A percentile compares a stretch with the other conserved stretches of the same genome.
Evolutionary conservation across 2,329 filamentous ascomycete genomes (phyloP).

Genomic region (Parafenestella ontariensis): DNA sequence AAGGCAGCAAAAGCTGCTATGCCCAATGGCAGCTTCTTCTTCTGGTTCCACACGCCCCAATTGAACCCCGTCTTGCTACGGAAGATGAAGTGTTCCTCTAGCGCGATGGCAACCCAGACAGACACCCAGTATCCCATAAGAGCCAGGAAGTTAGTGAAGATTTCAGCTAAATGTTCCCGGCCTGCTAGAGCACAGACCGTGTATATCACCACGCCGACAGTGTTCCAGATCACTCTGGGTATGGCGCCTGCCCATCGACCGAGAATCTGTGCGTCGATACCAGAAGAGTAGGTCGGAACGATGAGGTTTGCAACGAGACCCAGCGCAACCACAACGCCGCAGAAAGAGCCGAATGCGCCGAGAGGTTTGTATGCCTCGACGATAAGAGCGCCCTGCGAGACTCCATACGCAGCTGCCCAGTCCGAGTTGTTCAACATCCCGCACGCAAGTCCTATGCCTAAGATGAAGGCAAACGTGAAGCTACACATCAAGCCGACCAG

Average conservation of each 20-base stretch:
- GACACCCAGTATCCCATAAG: constrained; percentile 75
- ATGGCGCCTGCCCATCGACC: constrained; percentile 64
- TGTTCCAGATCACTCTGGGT: constrained; percentile 71
- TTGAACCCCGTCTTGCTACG: constrained; percentile 61
- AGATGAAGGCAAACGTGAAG: constrained; percentile 66
- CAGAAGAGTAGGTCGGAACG: constrained; percentile 66
- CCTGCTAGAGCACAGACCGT: constrained; percentile 70
- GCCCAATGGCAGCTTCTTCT: constrained; percentile 66
- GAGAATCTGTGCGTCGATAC: constrained; percentile 73
- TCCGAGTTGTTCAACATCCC: constrained; percentile 60
- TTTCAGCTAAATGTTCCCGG: constrained; percentile 64
- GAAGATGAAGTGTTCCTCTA: constrained; percentile 70
- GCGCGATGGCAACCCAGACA: constrained; percentile 68
- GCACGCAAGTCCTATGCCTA: constrained; percentile 68
- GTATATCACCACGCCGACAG: constrained; percentile 66
- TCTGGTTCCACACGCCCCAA: constrained; percentile 68
- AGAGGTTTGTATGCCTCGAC: constrained; percentile 67
- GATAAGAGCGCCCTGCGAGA: constrained; percentile 69
- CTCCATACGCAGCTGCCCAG: constrained; percentile 65
- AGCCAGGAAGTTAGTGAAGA: constrained; percentile 73
- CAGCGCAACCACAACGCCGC: constrained; percentile 68
- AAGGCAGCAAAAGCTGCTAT: constrained; percentile 68
- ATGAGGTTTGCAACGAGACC: constrained; percentile 72
- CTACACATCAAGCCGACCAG: constrained; percentile 63
- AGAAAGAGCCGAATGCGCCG: constrained; percentile 70